Evolutionary conservation across 208 protist genomes (phyloP).

Genomic region (Endotrypanum monterogeii): DNA sequence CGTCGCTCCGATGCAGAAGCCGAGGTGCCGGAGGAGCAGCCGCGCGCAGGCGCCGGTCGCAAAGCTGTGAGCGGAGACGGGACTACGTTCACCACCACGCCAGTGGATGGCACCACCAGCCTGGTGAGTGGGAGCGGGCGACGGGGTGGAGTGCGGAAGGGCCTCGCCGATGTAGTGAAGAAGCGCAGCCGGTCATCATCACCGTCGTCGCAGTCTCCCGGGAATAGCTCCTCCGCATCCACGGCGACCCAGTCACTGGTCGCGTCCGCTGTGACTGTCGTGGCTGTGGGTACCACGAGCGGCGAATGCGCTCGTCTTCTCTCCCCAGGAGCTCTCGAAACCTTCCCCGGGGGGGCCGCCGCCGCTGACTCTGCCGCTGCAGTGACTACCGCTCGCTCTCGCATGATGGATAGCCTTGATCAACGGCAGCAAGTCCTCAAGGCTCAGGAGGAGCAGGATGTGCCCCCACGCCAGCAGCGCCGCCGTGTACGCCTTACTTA

Average conservation of each 20-base stretch:
- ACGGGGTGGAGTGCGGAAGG: constrained; percentile 12
- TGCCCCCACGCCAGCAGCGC: constrained; percentile 13
- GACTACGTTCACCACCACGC: background rate
- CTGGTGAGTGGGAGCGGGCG: background rate
- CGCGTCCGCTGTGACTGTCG: constrained; percentile 5
- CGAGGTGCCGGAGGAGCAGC: background rate
- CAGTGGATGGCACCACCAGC: background rate
- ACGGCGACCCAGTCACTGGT: background rate
- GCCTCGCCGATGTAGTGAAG: background rate
- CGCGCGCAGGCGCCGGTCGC: background rate
- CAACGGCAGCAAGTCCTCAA: constrained; percentile 17
- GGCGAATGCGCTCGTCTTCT: background rate
- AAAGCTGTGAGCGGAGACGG: background rate
- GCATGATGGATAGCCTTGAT: background rate
- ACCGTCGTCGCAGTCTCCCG: constrained; percentile 1
- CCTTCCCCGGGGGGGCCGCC: background rate
- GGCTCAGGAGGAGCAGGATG: constrained; percentile 15
- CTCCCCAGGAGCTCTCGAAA: background rate
- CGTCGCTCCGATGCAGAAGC: constrained; percentile 12
- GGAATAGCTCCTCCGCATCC: background rate
- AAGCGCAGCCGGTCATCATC: constrained; percentile 30
- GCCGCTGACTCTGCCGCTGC: background rate
- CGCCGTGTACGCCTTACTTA: constrained; percentile 26
- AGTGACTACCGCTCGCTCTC: background rate
- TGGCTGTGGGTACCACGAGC: background rate